Percentiles rank a stretch among this genome's conserved stretches.
Evolutionary conservation across 306 rosid genomes (phyloP).

Genomic region (Corylus americana): DNA sequence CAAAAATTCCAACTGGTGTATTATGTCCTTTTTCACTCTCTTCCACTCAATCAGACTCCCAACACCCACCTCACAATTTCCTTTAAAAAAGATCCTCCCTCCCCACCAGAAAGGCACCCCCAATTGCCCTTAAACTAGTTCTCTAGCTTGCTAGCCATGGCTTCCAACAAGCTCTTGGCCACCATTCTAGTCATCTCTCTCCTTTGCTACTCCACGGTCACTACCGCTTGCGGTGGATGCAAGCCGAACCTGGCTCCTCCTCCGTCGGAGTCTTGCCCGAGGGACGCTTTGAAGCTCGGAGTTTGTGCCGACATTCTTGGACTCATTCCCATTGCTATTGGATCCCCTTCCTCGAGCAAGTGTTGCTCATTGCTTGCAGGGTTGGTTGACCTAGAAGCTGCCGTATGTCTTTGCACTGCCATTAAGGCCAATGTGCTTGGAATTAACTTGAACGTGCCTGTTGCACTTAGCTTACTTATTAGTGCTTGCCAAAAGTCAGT

Average conservation of each 20-base stretch:
- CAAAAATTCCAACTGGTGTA: conserved; percentile 46
- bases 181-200: conserved; percentile 50
- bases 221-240: conserved; percentile 41
- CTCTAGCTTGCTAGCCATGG: conserved; percentile 31
- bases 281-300: conserved; percentile 67
- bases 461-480: conserved; percentile 51
- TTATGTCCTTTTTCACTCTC: conserved; percentile 39
- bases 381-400: conserved; percentile 65
- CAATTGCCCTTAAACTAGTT: conserved; percentile 4
- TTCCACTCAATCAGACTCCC: conserved; percentile 51
- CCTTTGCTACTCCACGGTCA: conserved; percentile 46
- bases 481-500: conserved; percentile 79
- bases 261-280: conserved; percentile 45
- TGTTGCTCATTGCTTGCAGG: conserved; percentile 73
- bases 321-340: conserved; percentile 39
- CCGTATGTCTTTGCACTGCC: conserved; percentile 80
- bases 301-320: conserved; percentile 62
- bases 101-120: conserved; percentile 6
- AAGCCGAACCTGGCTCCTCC: too few species aligned
- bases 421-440: conserved; percentile 80
- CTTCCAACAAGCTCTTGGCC: conserved; percentile 50
- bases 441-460: conserved; percentile 57
- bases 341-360: conserved; percentile 49
- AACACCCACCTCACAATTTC: conserved; percentile 35
- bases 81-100: conserved; percentile 38